A percentile compares a stretch with the other conserved stretches of the same genome.
Conservation (phyloP, 2,329 filamentous ascomycete genomes). For the Didymosphaeria variabile region DNA sequence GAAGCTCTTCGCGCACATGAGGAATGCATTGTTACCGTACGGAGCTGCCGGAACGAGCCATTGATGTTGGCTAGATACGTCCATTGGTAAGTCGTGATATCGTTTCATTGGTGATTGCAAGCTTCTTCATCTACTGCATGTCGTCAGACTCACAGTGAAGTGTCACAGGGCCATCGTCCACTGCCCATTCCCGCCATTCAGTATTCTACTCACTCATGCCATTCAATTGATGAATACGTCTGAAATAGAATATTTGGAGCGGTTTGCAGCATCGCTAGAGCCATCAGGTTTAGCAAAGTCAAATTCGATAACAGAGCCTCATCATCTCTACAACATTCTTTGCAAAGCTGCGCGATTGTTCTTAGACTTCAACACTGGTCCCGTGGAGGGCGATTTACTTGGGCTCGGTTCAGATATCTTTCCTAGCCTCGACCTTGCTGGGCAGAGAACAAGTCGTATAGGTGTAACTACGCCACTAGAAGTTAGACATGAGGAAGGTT, state of each 20-base stretch:
- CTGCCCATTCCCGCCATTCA: slow-evolving; percentile 52
- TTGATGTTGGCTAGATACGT: slow-evolving; percentile 46
- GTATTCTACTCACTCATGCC: slow-evolving; percentile 46
- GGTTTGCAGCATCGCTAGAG: slow-evolving; percentile 1
- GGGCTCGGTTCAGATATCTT: not conserved
- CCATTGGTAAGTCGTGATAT: slow-evolving; percentile 40
- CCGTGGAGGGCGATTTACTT: not conserved
- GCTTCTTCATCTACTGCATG: not conserved
- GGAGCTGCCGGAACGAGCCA: slow-evolving; percentile 30
- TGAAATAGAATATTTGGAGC: not conserved
- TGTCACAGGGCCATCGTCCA: slow-evolving; percentile 47
- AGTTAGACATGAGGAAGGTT: not conserved
- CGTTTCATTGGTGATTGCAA: not conserved
- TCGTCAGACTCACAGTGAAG: not conserved
- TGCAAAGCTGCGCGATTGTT: slow-evolving; percentile 7
- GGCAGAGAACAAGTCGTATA: not conserved
- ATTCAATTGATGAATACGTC: slow-evolving; percentile 27
- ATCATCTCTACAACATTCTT: slow-evolving; percentile 1
- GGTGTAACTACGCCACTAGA: not conserved
- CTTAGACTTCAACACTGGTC: not conserved
- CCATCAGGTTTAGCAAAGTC: too few relatives aligned
- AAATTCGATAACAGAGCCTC: not conserved
- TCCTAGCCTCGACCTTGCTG: not conserved
- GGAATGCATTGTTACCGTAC: slow-evolving; percentile 40
- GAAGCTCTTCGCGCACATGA: slow-evolving; percentile 46